Percentiles rank a stretch among this genome's conserved stretches.
These are phyloP conservation scores for Lepiota subincarnata DNA, from an alignment of 768 basidiomycete genomes.

Conservation along the genomic window DNA sequence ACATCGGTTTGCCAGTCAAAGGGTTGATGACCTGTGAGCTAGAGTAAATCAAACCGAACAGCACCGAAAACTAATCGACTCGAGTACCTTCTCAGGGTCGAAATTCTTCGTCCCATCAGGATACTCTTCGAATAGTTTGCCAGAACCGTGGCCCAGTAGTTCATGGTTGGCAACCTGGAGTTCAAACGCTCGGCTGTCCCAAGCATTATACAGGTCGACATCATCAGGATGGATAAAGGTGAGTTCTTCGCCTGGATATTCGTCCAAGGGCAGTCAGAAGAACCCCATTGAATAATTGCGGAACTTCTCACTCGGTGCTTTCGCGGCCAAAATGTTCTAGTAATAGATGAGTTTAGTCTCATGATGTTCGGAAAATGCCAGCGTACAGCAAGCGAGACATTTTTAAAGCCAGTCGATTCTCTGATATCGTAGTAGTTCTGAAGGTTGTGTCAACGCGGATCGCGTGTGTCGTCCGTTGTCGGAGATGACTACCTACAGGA, in stretches of 20 bases:
- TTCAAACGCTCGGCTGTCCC: conserved; percentile 79
- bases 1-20: conserved; percentile 74
- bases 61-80: not conserved
- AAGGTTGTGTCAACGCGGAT: not conserved
- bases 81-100: conserved; percentile 55
- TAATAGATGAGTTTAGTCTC: not conserved
- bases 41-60: not conserved
- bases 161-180: conserved; percentile 91
- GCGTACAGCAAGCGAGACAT: conserved; percentile 76
- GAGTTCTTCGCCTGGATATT: conserved; percentile 57
- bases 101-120: conserved; percentile 80
- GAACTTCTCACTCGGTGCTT: conserved; percentile 61
- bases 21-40: conserved; percentile 67
- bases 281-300: not conserved
- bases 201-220: conserved; percentile 65
- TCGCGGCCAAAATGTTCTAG: conserved; percentile 84
- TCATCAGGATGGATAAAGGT: conserved; percentile 85
- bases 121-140: conserved; percentile 77
- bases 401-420: conserved; percentile 82
- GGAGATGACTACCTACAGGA: conserved; percentile 39
- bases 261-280: not conserved
- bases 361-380: not conserved
- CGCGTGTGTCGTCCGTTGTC: not conserved
- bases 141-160: conserved; percentile 80
- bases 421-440: conserved; percentile 84